Percentiles rank a stretch among this genome's conserved stretches.
phyloP scores from a whole-genome alignment of 176 grass and related monocot species.

The Coix lacrymajobi region DNA sequence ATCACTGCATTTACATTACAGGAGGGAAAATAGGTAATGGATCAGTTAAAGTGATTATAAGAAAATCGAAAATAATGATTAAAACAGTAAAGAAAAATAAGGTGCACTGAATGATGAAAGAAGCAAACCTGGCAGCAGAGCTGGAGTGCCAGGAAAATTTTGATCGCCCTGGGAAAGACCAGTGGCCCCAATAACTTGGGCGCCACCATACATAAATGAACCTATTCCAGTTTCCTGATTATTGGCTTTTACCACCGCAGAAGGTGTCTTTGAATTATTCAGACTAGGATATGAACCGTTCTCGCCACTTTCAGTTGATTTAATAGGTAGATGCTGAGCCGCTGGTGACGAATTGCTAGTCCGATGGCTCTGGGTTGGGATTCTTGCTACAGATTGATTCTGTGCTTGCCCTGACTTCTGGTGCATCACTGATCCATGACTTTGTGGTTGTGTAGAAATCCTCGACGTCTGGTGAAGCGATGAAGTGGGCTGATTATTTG shows the following conservation, averaged over 20 bases:
- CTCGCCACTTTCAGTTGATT: constrained; percentile 51
- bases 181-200: constrained; percentile 71
- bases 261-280: constrained; percentile 37
- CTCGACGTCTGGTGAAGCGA: constrained; percentile 48
- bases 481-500: constrained; percentile 39
- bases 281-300: constrained; percentile 45
- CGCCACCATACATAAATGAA: constrained; percentile 61
- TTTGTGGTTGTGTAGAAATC: constrained; percentile 43
- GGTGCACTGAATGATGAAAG: neutral
- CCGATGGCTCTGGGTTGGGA: constrained; percentile 38
- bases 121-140: constrained; percentile 82
- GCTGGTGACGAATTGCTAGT: constrained; percentile 36
- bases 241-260: constrained; percentile 38
- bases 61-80: neutral
- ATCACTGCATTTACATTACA: constrained; percentile 50
- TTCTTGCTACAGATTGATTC: constrained; percentile 33
- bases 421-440: constrained; percentile 38
- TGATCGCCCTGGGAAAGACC: constrained; percentile 75
- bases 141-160: constrained; percentile 93
- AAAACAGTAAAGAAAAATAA: constrained; percentile 18
- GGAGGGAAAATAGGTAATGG: neutral
- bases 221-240: constrained; percentile 56
- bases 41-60: constrained; percentile 5
- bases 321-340: constrained; percentile 29
- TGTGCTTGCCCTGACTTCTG: constrained; percentile 49